phyloP scores from a whole-genome alignment of 2,329 filamentous ascomycete species.

The Westerdykella aurantiaca region DNA sequence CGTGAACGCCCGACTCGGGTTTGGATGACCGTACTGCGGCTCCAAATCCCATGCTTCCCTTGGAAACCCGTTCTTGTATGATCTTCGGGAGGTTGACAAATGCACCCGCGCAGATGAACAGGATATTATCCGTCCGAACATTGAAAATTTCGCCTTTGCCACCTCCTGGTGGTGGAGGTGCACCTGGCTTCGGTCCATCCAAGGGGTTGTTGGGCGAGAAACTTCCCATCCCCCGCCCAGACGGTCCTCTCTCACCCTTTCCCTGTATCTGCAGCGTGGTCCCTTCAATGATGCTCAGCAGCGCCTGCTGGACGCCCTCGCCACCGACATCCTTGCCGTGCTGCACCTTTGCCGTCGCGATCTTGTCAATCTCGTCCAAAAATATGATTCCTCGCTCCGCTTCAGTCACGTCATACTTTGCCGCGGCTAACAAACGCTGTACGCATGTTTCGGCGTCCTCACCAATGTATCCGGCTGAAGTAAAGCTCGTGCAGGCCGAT shows the following conservation, averaged over 20 bases:
- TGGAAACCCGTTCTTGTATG: conserved; percentile 79
- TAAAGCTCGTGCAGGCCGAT: conserved; percentile 92
- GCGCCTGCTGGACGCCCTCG: conserved; percentile 91
- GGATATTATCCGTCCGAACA: conserved; percentile 89
- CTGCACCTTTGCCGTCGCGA: conserved; percentile 77
- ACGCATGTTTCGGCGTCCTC: conserved; percentile 97
- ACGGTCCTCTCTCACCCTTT: conserved; percentile 62
- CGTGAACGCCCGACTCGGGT: conserved; percentile 47
- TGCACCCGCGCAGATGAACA: conserved; percentile 94
- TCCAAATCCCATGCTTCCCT: conserved; percentile 84
- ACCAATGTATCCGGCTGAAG: conserved; percentile 94
- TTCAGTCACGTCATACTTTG: conserved; percentile 78
- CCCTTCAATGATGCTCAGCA: conserved; percentile 93
- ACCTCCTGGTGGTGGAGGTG: conserved; percentile 11
- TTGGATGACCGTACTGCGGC: conserved; percentile 62
- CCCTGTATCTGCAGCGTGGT: conserved; percentile 89
- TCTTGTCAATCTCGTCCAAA: conserved; percentile 95
- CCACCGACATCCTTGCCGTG: conserved; percentile 93
- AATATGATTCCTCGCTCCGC: conserved; percentile 92
- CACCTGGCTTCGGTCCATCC: conserved; percentile 11
- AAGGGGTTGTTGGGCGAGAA: conserved; percentile 10
- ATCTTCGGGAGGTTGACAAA: conserved; percentile 89
- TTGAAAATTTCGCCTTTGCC: conserved; percentile 58
- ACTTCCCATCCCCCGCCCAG: conserved; percentile 18
- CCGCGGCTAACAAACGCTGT: conserved; percentile 79